Conservation (phyloP, 768 basidiomycete genomes). For the Termitomyces sp. region DNA sequence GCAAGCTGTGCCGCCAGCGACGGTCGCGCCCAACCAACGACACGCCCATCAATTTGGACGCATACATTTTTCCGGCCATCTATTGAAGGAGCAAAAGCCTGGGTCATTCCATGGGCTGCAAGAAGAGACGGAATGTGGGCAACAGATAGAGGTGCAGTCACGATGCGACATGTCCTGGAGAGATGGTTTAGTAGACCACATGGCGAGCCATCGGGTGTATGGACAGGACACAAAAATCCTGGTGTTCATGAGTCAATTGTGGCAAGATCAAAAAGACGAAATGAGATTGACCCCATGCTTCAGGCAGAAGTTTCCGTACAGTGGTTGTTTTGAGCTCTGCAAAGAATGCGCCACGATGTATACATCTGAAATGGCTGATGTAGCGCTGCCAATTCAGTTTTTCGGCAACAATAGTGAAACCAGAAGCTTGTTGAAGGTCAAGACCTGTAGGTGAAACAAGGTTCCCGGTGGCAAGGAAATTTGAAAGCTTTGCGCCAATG, state of each 20-base stretch:
- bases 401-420: conserved; percentile 99
- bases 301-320: conserved; percentile 92
- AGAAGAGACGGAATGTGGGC: conserved; percentile 80
- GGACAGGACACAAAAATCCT: conserved; percentile 98
- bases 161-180: conserved; percentile 87
- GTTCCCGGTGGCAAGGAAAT: conserved; percentile 97
- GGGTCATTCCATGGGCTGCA: conserved; percentile 89
- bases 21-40: conserved; percentile 91
- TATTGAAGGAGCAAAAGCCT: conserved; percentile 71
- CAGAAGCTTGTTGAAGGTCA: conserved; percentile 94
- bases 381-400: conserved; percentile 99
- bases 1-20: conserved; percentile 73
- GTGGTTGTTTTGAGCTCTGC: conserved; percentile 97
- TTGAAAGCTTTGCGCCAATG: conserved; percentile 82
- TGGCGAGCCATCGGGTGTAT: conserved; percentile 97
- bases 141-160: conserved; percentile 70
- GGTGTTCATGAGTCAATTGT: conserved; percentile 1
- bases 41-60: conserved; percentile 91
- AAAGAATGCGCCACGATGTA: conserved; percentile 99
- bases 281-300: conserved; percentile 81
- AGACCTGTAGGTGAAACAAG: conserved; percentile 91
- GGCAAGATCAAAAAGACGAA: not conserved
- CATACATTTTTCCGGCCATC: conserved; percentile 80
- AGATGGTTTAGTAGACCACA: conserved; percentile 98
- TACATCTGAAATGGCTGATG: conserved; percentile 96